Evolutionary conservation across 179 eudicot genomes (phyloP).

Genomic region (Camellia oleifera): DNA sequence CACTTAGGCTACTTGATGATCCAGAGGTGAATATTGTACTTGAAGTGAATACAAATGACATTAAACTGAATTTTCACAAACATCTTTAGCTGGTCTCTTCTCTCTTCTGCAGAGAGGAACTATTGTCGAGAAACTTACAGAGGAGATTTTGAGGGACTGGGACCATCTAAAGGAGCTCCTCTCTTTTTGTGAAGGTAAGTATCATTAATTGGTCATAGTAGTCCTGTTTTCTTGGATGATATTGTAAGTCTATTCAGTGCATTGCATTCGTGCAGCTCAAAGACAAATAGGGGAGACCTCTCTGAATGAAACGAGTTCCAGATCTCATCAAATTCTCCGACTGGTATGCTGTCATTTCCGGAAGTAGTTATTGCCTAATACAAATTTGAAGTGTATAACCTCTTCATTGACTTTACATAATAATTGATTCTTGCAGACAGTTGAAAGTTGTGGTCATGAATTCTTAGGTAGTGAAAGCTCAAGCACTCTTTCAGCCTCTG

Average conservation of each 20-base stretch:
- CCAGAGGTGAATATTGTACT: conserved; percentile 60
- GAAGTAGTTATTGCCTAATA: background rate
- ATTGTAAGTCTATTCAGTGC: background rate
- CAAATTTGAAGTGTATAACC: background rate
- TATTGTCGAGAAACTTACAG: conserved; percentile 73
- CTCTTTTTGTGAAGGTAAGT: conserved; percentile 67
- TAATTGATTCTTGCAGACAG: conserved; percentile 43
- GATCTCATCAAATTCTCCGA: conserved; percentile 90
- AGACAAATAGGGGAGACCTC: conserved; percentile 84
- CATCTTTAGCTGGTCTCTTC: background rate
- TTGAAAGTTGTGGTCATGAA: conserved; percentile 71
- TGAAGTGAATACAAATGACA: background rate
- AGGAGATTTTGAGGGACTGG: conserved; percentile 56
- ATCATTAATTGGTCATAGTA: background rate
- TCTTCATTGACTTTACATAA: background rate
- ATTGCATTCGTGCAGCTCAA: conserved; percentile 55
- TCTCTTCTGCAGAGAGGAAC: conserved; percentile 65
- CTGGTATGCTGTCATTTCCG: conserved; percentile 44
- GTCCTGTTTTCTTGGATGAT: background rate
- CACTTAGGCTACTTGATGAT: conserved; percentile 87
- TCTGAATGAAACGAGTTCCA: conserved; percentile 76
- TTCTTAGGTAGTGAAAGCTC: conserved; percentile 46
- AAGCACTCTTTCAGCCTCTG: conserved; percentile 71
- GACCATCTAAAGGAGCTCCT: conserved; percentile 75
- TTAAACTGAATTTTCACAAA: background rate